Base-by-base conservation (phyloP, 805 yeast genomes). In the Starmera amethionina region DNA sequence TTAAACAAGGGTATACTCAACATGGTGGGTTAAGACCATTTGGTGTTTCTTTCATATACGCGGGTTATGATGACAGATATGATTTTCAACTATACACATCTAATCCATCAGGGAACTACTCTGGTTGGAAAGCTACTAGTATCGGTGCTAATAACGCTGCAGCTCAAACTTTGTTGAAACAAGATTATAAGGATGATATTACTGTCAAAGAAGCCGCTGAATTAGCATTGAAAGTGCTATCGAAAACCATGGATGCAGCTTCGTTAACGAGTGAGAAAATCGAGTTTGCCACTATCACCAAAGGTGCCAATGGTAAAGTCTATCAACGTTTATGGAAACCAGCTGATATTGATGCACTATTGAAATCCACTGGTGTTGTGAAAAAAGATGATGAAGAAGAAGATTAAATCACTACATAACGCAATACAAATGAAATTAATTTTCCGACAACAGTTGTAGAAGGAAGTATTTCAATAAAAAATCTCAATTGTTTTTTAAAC, bases 21-120 rank as follows among this genome's bases (percentile, higher is more conserved):
- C 95, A 85, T 58, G 99, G 99, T 58, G 98, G 98, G 31, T 73
- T 93, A 55, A 82, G 99, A 63, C 99, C 99, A 16, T 93, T 88
- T 60, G 98, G 99, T 55, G 98, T 93, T 33, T 83, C 95, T 39
- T 89, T 93, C 63, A 75, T 93, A 45, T 93, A 85, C 57, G 98
- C 97, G 6, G 99, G 99, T 8, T 82, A 80, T 56, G 98, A 93
- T 60, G 90, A 87, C 40, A 68, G 86, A 54, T 81, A 80, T 54
- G 88, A 88, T 29, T 93, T 82, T 70, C 98, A 93, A 63, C 70
- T 93, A 49, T 93, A 81, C 65, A 89, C 96, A 6, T 83, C 95
- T 19, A 93, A 93, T 59, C 99, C 99, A 12, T 85, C 96, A 0
- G 99, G 99, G 25, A 93, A 93, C 65, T 93, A 89, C 61, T 77